phyloP scores from a whole-genome alignment of 768 basidiomycete genomes.

The Lactarius hengduanensis region DNA sequence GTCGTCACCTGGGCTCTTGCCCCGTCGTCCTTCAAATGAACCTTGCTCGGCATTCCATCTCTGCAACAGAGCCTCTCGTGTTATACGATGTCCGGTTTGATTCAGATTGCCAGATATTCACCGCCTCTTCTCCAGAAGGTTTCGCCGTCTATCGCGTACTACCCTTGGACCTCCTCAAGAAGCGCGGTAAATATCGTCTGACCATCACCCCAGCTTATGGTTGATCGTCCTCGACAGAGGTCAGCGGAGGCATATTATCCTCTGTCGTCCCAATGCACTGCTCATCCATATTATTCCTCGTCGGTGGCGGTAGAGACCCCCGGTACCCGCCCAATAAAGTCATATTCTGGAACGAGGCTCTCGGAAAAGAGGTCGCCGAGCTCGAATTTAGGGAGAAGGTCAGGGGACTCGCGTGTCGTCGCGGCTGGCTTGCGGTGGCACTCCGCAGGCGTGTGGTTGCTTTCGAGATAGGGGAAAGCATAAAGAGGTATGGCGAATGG shows the following conservation, averaged over 20 bases:
- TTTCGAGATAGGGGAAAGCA: conserved; percentile 64
- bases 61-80: conserved; percentile 68
- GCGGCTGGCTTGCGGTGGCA: conserved; percentile 83
- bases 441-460: conserved; percentile 75
- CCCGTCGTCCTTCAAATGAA: conserved; percentile 56
- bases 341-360: conserved; percentile 81
- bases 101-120: conserved; percentile 77
- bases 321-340: conserved; percentile 92
- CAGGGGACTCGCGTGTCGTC: conserved; percentile 72
- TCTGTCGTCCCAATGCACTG: conserved; percentile 75
- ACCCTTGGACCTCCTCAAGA: conserved; percentile 75
- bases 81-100: conserved; percentile 80
- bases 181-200: conserved; percentile 57
- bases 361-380: conserved; percentile 77
- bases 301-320: conserved; percentile 86
- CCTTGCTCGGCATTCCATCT: conserved; percentile 81
- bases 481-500: conserved; percentile 70
- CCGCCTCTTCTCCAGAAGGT: conserved; percentile 72
- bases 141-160: conserved; percentile 80
- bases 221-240: conserved; percentile 47
- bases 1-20: conserved; percentile 18
- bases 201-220: conserved; percentile 13
- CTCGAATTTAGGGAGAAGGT: conserved; percentile 87
- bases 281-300: conserved; percentile 79
- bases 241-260: conserved; percentile 76